Evolutionary conservation across 148 eudicot species (phyloP).

Genomic region (Arbutus unedo): DNA sequence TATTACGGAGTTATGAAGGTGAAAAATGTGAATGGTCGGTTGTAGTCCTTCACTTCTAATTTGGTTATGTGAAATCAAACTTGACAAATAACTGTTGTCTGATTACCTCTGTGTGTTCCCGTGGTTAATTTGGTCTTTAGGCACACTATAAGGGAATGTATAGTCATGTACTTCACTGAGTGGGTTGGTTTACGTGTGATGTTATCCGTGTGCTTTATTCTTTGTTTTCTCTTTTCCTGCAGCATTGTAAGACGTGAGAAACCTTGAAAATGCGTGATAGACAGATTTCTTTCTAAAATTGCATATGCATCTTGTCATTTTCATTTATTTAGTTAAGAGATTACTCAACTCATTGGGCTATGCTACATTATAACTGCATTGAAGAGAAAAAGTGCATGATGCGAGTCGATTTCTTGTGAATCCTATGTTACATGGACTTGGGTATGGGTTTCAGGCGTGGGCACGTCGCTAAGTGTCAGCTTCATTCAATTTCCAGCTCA

Average conservation of each 20-base stretch:
- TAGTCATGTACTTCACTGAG: constrained; percentile 27
- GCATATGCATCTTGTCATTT: background rate
- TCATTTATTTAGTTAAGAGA: background rate
- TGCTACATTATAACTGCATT: background rate
- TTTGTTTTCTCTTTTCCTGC: constrained; percentile 15
- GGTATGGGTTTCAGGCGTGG: no score
- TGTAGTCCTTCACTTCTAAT: constrained; percentile 7
- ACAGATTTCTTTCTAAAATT: constrained; percentile 4
- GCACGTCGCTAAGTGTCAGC: no score
- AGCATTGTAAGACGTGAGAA: constrained; percentile 8
- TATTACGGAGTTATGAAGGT: constrained; percentile 12
- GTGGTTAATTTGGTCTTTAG: constrained; percentile 1
- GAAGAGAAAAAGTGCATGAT: background rate
- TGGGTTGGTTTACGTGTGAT: constrained; percentile 22
- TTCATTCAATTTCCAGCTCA: no score
- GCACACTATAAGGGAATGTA: constrained; percentile 28
- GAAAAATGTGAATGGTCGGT: constrained; percentile 16
- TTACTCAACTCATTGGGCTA: background rate
- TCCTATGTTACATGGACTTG: background rate
- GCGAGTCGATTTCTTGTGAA: background rate
- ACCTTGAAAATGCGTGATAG: constrained; percentile 16
- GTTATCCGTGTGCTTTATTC: constrained; percentile 20
- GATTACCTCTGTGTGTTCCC: constrained; percentile 3
- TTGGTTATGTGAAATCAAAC: constrained; percentile 14
- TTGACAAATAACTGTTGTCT: constrained; percentile 18